Percentiles rank a stretch among this genome's conserved stretches.
These are phyloP conservation scores for Bidens hawaiensis DNA, from an alignment of 140 eudicot species.

Conservation along the genomic window DNA sequence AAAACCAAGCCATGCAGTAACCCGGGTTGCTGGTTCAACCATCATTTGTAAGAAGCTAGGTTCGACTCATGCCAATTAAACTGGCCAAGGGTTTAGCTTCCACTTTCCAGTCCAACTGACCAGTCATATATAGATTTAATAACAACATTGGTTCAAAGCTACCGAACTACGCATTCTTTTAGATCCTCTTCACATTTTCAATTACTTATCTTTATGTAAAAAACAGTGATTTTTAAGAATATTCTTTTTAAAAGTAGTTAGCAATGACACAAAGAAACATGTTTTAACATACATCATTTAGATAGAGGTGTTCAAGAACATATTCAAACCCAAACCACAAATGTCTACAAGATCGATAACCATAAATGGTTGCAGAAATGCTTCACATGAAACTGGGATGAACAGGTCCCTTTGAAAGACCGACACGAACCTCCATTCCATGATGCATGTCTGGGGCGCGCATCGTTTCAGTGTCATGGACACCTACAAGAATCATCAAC, in stretches of 20 bases:
- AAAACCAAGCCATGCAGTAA: too few species aligned
- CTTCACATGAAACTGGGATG: slow-evolving; percentile 73
- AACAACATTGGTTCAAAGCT: neutral
- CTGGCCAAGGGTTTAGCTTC: neutral
- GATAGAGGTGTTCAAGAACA: slow-evolving; percentile 12
- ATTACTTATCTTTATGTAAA: neutral
- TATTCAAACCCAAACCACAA: slow-evolving; percentile 23
- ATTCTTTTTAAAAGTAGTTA: neutral
- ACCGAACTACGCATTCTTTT: neutral
- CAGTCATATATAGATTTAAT: neutral
- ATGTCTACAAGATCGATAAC: slow-evolving; percentile 11
- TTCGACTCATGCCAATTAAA: neutral
- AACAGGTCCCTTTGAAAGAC: slow-evolving; percentile 85
- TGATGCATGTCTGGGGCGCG: slow-evolving; percentile 89
- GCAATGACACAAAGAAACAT: slow-evolving; percentile 4
- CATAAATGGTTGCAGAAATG: neutral
- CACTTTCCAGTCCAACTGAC: neutral
- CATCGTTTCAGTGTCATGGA: slow-evolving; percentile 68
- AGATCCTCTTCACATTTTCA: neutral
- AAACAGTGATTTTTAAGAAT: neutral
- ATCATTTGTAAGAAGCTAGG: neutral
- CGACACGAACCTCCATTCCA: slow-evolving; percentile 90
- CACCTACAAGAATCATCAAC: slow-evolving; percentile 49
- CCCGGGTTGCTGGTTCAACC: neutral
- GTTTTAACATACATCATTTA: slow-evolving; percentile 12